Evolutionary conservation across 2,329 filamentous ascomycete genomes (phyloP), one percentile per base, ranked within the genome.

Genomic region (Fusarium nelsonii): DNA sequence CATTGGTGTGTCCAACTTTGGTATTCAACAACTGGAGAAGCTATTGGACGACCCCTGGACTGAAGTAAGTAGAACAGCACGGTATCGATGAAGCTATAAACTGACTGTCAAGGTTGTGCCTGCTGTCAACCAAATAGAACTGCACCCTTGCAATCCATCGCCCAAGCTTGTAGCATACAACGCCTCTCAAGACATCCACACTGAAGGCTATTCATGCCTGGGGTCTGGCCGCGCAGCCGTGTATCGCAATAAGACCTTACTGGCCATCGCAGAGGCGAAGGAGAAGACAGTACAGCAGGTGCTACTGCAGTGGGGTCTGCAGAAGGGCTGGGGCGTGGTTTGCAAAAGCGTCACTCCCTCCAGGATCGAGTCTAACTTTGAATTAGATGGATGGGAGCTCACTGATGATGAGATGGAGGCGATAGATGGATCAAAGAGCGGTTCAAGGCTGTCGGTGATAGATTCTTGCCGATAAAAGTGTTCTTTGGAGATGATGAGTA

Each of bases 1-100:
- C 82, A 94, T 96, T 77, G 92, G 92, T 73, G 91, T 96, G 59
- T 93, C 91, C 79, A 97, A 97, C 85, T 96, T 97, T 78, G 91
- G 86, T 68, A 92, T 94, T 78, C 88, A 84, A 79, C 92, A 96
- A 81, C 83, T 96, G 37, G 91, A 95, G 84, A 92, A 88, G 79
- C 85, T 96, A 61, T 84, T 96, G 65, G 88, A 85, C 72, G 86
- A 91, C 72, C 85, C 87, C 12, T 84, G 83, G 68, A 87, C 84
- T 81, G 90, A 89, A 81, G 89, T 87, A 74, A 54, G 64, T 40
- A 32, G 7, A 28, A n/a, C 9, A 40, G 15, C 40, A 23, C 7
- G 11, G 8, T n/a, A 15, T 12, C 3, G 10, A 10, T 10, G 12
- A 39, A 20, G 32, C n/a, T 26, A 14, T 11, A 10, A 39, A 30